A percentile compares a stretch with the other conserved stretches of the same genome.
Evolutionary conservation across 192 early-diverging fungal species (phyloP).

Genomic region (Coemansia sp.): DNA sequence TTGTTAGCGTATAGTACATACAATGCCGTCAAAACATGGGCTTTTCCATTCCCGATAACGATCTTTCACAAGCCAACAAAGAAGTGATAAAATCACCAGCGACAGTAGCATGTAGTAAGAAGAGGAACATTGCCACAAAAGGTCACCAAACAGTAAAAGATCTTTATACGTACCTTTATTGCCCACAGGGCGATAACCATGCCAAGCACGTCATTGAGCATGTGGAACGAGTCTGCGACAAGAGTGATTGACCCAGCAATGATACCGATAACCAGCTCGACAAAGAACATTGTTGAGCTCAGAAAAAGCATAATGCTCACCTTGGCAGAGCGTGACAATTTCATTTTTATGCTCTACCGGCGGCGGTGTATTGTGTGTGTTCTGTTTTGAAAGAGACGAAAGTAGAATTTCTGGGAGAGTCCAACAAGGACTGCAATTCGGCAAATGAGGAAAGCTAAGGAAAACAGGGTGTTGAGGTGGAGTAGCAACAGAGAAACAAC

Average conservation of each 20-base stretch:
- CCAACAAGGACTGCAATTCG: neutral
- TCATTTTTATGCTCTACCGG: neutral
- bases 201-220: slow-evolving; percentile 81
- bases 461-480: neutral
- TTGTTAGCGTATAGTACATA: neutral
- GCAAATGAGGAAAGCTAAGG: neutral
- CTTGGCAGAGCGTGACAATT: slow-evolving; percentile 56
- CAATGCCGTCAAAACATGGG: neutral
- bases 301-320: slow-evolving; percentile 64
- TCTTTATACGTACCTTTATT: slow-evolving; percentile 52
- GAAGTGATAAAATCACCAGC: neutral
- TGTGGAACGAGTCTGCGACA: slow-evolving; percentile 92
- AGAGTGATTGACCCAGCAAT: slow-evolving; percentile 75
- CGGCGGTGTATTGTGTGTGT: slow-evolving; percentile 5
- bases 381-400: neutral
- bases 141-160: neutral
- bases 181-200: slow-evolving; percentile 83
- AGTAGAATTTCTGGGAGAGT: neutral
- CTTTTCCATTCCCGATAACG: neutral
- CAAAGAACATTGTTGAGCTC: slow-evolving; percentile 71
- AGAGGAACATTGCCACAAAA: neutral
- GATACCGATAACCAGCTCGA: slow-evolving; percentile 81
- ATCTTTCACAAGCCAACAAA: neutral
- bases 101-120: neutral
- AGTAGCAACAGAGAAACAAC: slow-evolving; percentile 4